phyloP scores from a whole-genome alignment of 306 rosid species.

The Arachis hypogaea region DNA sequence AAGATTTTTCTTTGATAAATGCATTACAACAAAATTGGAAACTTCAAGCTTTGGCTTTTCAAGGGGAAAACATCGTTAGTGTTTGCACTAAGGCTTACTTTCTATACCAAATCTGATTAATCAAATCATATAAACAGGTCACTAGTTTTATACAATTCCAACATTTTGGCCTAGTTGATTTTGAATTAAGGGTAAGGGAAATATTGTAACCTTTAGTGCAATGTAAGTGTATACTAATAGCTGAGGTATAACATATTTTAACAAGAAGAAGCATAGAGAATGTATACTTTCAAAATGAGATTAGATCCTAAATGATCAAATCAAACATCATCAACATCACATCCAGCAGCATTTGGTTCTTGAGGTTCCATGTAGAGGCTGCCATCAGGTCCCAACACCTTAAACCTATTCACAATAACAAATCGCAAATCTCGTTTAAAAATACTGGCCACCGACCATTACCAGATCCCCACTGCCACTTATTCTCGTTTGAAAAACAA shows the following conservation, averaged over 20 bases:
- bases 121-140: neutral
- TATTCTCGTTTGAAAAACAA: neutral
- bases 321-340: conserved; percentile 75
- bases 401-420: conserved; percentile 48
- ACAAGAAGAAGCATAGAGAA: conserved; percentile 25
- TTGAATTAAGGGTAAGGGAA: conserved; percentile 13
- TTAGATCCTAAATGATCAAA: conserved; percentile 32
- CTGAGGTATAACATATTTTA: conserved; percentile 4
- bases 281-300: conserved; percentile 42
- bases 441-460: neutral
- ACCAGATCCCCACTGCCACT: neutral
- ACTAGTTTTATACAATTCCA: neutral
- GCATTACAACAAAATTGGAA: too few species aligned
- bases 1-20: too few species aligned
- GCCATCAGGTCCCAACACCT: conserved; percentile 69
- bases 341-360: conserved; percentile 48
- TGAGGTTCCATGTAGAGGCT: conserved; percentile 46
- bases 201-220: neutral
- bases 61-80: too few species aligned
- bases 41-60: too few species aligned
- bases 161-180: conserved; percentile 1
- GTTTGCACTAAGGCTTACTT: too few species aligned
- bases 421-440: conserved; percentile 9
- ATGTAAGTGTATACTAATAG: conserved; percentile 31
- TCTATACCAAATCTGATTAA: neutral